Conservation (phyloP, 2,329 filamentous ascomycete genomes). For the Fusarium nurragi region DNA sequence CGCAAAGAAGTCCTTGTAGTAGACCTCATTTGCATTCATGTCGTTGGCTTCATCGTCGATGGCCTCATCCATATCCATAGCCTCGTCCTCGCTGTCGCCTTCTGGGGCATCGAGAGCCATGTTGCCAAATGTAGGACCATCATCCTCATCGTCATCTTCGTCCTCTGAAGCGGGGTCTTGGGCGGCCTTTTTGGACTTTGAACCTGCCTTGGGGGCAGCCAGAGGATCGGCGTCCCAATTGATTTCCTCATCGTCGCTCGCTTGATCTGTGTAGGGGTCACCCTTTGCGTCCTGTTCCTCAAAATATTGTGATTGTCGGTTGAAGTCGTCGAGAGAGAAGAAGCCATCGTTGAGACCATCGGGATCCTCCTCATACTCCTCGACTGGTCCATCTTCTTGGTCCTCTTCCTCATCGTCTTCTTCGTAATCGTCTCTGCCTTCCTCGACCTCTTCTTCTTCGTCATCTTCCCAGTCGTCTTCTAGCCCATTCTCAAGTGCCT, state of each 20-base stretch:
- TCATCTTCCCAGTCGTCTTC: constrained; percentile 50
- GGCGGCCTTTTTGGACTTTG: constrained; percentile 44
- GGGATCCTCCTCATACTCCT: constrained; percentile 67
- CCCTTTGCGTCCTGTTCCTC: constrained; percentile 85
- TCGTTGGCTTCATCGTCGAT: constrained; percentile 68
- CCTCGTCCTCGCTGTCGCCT: constrained; percentile 73
- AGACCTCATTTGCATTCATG: constrained; percentile 85
- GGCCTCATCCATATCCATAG: constrained; percentile 59
- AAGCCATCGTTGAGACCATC: constrained; percentile 96
- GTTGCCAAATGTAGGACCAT: constrained; percentile 85
- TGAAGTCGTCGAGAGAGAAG: constrained; percentile 98
- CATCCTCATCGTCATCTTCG: constrained; percentile 73
- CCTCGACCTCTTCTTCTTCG: constrained; percentile 50
- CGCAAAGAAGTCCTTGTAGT: constrained; percentile 93
- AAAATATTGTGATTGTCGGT: constrained; percentile 88
- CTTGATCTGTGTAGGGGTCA: constrained; percentile 77
- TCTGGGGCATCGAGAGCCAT: constrained; percentile 78
- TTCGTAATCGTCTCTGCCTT: constrained; percentile 47
- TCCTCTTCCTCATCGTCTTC: constrained; percentile 52
- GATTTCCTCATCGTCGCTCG: constrained; percentile 84
- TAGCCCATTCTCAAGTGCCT: constrained; percentile 37
- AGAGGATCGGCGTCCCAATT: constrained; percentile 88
- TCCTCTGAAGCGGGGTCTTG: constrained; percentile 42
- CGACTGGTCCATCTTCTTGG: constrained; percentile 56
- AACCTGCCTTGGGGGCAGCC: constrained; percentile 48